phyloP scores from a whole-genome alignment of 2,329 filamentous ascomycete genomes.

The Lasiodiplodia hormozganensis region DNA sequence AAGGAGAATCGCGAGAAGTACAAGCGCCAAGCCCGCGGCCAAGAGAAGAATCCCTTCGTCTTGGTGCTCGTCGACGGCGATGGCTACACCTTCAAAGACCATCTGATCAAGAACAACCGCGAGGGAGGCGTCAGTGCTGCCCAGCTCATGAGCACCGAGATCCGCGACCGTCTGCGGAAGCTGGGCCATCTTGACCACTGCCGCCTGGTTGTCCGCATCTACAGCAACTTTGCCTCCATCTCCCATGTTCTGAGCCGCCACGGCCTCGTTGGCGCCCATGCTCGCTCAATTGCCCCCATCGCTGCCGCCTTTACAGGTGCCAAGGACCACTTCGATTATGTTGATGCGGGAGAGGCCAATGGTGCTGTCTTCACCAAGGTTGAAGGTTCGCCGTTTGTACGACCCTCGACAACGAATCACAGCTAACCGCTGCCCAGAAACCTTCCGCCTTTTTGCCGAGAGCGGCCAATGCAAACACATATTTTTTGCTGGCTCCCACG shows the following conservation, averaged over 20 bases:
- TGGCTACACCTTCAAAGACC: constrained; percentile 63
- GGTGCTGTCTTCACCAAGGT: constrained; percentile 65
- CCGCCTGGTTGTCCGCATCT: constrained; percentile 63
- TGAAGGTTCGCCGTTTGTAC: constrained; percentile 48
- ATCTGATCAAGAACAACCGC: constrained; percentile 54
- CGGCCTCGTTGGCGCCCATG: constrained; percentile 60
- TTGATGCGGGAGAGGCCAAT: constrained; percentile 67
- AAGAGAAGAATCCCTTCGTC: constrained; percentile 64
- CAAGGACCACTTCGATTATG: constrained; percentile 65
- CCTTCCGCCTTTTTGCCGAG: constrained; percentile 60
- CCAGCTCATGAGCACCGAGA: constrained; percentile 58
- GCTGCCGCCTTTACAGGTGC: constrained; percentile 64
- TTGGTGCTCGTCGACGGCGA: constrained; percentile 69
- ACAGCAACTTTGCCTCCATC: constrained; percentile 62
- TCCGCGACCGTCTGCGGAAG: constrained; percentile 51
- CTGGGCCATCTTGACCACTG: constrained; percentile 57
- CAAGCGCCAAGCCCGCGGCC: constrained; percentile 31
- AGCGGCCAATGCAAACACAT: constrained; percentile 70
- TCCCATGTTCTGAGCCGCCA: constrained; percentile 58
- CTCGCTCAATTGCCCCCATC: constrained; percentile 63
- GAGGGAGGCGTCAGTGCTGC: constrained; percentile 65
- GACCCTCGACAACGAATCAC: background rate
- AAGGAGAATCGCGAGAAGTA: constrained; percentile 31
- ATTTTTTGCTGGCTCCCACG: constrained; percentile 68
- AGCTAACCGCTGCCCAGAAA: constrained; percentile 35